Evolutionary conservation across 345 rosid genomes (phyloP), one percentile per base, ranked within the genome.

Genomic region (Lepidium africanum): DNA sequence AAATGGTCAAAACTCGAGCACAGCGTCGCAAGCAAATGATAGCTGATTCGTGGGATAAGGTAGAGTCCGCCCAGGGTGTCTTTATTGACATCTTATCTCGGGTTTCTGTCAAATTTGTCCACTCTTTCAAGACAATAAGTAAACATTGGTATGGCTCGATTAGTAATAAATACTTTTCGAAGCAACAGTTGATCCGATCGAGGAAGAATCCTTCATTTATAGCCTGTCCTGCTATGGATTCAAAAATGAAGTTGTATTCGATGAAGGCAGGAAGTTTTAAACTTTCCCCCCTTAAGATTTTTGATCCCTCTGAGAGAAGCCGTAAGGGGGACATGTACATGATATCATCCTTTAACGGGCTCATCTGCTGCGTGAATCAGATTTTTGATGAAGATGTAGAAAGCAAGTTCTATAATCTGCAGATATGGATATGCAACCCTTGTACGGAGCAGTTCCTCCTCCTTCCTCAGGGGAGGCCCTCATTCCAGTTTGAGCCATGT

Each of bases 341-440:
- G 66, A 30, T 69, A 17, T 17, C 66, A 11, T 59, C 73, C 13
- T 69, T 37, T 14, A 48, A 69, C 6, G 73, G 73, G 7, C 50
- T 69, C 25, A 49, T 69, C 6, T 69, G 73, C 21, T 69, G 59
- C 2, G 54, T 49, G 6, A 48, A 27, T 37, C 3, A 5, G 3
- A 5, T 27, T 13, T 7, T n/a, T 27, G 66, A 27, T 0, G n/a
- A 49, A 37, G 56, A 47, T 1, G n/a, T 15, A 36, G 19, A 37
- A 10, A 47, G 19, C 39, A 16, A 53, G 46, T 43, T 51, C 10
- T 14, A 5, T 3, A 72, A 76, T 56, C 52, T 76, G 71, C 72
- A 79, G 56, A 72, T 79, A 37, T 49, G 77, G 47, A 69, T 79
- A 27, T 64, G 77, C 51, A 76, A 79, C 66, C 80, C 78, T 12